These are phyloP conservation scores for Dendrocalamus sinicus DNA, from an alignment of 176 grass and related monocot species.

Conservation along the genomic window DNA sequence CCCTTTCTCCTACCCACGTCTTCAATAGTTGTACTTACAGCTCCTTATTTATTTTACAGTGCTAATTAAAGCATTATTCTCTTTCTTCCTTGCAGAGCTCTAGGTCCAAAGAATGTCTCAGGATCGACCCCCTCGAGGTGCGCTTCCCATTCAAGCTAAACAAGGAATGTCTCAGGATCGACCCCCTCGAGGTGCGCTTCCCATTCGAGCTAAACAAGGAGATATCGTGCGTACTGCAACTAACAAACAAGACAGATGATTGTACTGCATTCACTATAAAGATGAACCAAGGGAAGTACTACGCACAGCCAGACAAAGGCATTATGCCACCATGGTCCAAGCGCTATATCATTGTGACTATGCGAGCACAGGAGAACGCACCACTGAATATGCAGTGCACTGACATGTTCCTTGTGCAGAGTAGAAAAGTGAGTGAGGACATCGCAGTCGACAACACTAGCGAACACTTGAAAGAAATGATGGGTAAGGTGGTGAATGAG, in stretches of 20 bases:
- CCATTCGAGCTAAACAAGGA: slow-evolving; percentile 1
- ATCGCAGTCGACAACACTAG: not conserved
- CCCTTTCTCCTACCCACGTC: too few relatives aligned
- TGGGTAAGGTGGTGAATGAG: not conserved
- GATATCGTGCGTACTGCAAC: not conserved
- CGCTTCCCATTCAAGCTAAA: slow-evolving; percentile 9
- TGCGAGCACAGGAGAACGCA: not conserved
- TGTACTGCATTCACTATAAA: not conserved
- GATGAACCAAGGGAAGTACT: not conserved
- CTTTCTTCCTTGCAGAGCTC: not conserved
- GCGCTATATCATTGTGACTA: not conserved
- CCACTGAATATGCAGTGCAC: not conserved
- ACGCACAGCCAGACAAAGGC: not conserved
- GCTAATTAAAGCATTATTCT: too few relatives aligned
- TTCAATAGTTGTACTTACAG: too few relatives aligned
- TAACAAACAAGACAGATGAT: not conserved
- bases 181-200: slow-evolving; percentile 18
- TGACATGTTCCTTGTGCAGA: slow-evolving; percentile 9
- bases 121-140: not conserved
- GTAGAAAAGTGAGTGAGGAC: not conserved
- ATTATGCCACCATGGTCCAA: not conserved
- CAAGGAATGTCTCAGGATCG: not conserved
- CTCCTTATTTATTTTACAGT: too few relatives aligned
- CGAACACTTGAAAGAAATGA: not conserved
- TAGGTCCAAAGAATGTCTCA: not conserved